Evolutionary conservation across 306 rosid species (phyloP), one percentile per base, ranked within the genome.

Genomic region (Gastrolobium villosum): DNA sequence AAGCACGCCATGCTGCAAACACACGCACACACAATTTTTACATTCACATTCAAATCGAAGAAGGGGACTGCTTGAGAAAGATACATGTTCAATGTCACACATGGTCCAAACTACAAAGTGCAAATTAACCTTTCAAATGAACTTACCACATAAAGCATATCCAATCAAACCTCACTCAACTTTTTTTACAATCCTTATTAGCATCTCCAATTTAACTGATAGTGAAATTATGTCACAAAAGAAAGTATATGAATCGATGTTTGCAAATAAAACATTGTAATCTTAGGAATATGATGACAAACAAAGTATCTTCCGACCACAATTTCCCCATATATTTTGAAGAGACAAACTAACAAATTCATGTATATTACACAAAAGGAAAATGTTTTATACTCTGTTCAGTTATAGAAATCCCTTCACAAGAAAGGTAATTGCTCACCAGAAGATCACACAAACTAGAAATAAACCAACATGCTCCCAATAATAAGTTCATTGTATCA

Each of bases 391-490:
- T 67, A 28, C 39, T 32, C 67, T 14, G 56, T 32, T 45, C 30
- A 20, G 39, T 20, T 60, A 49, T 15, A 35, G 36, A 75, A 36
- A 75, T 20, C 26, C 0, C 40, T 75, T 75, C 61, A 75, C 52
- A 45, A 35, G 40, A 55, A 72, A 40, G 31, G 14, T 2, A 48
- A 36, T 10, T 36, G 40, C 43, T 62, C 0, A 6, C 30, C 13
- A 62, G 37, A 75, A 62, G 39, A 75, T 10, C 61, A 61, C 43
- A 59, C n/a, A 46, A 34, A 61, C 50, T 48, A 15, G 60, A 75
- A 62, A 52, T 40, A 76, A 65, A 52, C 13, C 63, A 31, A 43
- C 57, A 9, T 14, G 37, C 59, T 66, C 59, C 31, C 0, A 6
- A 36, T 10, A 35, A 50, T 44, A 14, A 14, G 30, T 77, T 66